Evolutionary conservation across 495 filamentous ascomycete genomes (phyloP), one percentile per base, ranked within the genome.

Genomic region (Aspergillus haitiensis): DNA sequence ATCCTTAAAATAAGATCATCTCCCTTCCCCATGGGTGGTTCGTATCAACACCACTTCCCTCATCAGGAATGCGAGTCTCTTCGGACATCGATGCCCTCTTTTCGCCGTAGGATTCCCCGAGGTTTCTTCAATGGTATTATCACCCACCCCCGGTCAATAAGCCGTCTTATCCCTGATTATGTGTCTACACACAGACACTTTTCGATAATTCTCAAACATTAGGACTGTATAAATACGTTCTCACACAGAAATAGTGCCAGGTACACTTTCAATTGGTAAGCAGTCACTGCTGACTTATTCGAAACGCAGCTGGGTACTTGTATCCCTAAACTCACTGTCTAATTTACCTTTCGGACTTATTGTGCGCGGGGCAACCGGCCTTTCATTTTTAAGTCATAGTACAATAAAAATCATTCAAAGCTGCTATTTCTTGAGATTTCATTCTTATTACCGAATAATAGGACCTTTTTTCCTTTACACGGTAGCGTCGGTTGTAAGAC

Each of bases 101-200:
- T 32, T n/a, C 10, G 53, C 46, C 7, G 53, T 46, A 39, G 39
- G 31, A 45, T 31, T 56, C 39, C 44, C 33, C 59, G 53, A 55
- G n/a, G 13, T 52, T 56, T 56, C 59, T 52, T 57, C 45, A 45
- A 49, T 34, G 50, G 31, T 40, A 6, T 50, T 47, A 47, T 47
- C 16, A 9, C 44, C 55, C 21, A 27, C 21, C 31, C 58, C 58
- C 49, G 49, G 58, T 49, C 40, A 9, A 27, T 47, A 40, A 34
- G 52, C 40, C 58, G 34, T 49, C 36, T 44, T 16, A 61, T 56
- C 59, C 59, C 56, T 58, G 56, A 50, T 36, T 36, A 9, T 11
- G 32, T 47, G 33, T 15, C 50, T 5, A 52, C 44, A 47, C 44
- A 21, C 44, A 21, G 44, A 47, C 44, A 10, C 21, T 15, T 15